Evolutionary conservation across 1,284 basidiomycete species (phyloP).

Genomic region (Papiliotrema fonsecae): DNA sequence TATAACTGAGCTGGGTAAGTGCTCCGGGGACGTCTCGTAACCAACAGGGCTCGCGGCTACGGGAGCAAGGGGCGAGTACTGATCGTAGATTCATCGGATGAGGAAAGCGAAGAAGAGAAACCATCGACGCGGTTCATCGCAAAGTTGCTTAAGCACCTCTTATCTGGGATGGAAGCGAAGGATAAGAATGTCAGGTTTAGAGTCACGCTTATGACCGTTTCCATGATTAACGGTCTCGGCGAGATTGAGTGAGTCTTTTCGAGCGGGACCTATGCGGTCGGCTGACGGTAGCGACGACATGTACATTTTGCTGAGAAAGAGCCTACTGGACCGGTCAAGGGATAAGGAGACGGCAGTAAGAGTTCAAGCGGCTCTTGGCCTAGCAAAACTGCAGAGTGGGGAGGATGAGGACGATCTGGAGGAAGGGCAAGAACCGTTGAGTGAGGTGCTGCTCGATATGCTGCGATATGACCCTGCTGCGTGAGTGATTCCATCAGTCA

Average conservation of each 20-base stretch:
- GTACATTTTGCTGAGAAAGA: slow-evolving; percentile 63
- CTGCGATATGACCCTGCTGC: slow-evolving; percentile 71
- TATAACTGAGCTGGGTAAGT: slow-evolving; percentile 69
- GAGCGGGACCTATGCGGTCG: no score
- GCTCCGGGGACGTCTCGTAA: no score
- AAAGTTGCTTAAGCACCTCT: slow-evolving; percentile 68
- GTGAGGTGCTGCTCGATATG: slow-evolving; percentile 67
- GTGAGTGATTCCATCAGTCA: slow-evolving; percentile 52
- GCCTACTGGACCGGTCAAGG: slow-evolving; percentile 68
- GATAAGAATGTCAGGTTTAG: slow-evolving; percentile 83
- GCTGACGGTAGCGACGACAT: slow-evolving; percentile 64
- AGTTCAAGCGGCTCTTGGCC: slow-evolving; percentile 75
- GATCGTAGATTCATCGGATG: slow-evolving; percentile 43
- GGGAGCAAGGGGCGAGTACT: neutral
- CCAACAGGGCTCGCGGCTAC: no score
- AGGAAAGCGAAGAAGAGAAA: slow-evolving; percentile 66
- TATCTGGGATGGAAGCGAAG: slow-evolving; percentile 80
- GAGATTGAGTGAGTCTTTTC: slow-evolving; percentile 68
- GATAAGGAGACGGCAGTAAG: slow-evolving; percentile 85
- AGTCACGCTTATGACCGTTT: slow-evolving; percentile 70
- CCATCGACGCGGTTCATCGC: slow-evolving; percentile 68
- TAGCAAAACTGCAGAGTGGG: slow-evolving; percentile 75
- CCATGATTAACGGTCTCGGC: slow-evolving; percentile 72
- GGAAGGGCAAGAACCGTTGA: slow-evolving; percentile 61
- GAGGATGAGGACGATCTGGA: slow-evolving; percentile 65